Evolutionary conservation across 352 stramenopile genomes (phyloP).

Genomic region (Plasmopara viticola): DNA sequence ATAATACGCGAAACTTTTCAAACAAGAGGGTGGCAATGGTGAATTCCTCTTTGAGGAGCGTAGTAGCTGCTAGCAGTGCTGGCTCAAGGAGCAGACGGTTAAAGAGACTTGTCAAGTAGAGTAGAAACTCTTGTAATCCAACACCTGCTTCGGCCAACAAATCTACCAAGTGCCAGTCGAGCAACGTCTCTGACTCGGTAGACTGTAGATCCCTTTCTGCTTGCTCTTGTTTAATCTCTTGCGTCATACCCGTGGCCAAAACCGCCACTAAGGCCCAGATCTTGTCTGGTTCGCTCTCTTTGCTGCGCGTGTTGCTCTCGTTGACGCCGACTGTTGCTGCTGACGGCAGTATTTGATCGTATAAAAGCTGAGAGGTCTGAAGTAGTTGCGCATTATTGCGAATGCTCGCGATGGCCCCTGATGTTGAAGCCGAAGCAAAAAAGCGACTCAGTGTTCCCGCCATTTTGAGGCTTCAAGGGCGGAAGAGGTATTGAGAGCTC

Average conservation of each 20-base stretch:
- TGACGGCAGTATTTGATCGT: conserved; percentile 33
- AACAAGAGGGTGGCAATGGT: conserved; percentile 67
- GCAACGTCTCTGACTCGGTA: not conserved
- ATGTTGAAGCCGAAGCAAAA: conserved; percentile 9
- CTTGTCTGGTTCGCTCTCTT: conserved; percentile 22
- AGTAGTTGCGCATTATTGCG: conserved; percentile 22
- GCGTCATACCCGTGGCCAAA: conserved; percentile 34
- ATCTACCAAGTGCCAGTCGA: conserved; percentile 34
- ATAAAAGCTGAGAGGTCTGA: conserved; percentile 30
- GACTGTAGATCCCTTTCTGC: conserved; percentile 1
- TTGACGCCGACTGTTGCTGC: conserved; percentile 6
- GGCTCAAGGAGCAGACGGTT: conserved; percentile 70
- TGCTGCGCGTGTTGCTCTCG: conserved; percentile 19
- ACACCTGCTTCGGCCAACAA: conserved; percentile 48
- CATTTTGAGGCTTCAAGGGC: conserved; percentile 19
- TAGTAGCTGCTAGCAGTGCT: conserved; percentile 61
- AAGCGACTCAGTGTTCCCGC: conserved; percentile 32
- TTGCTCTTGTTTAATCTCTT: conserved; percentile 33
- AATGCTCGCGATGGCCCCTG: conserved; percentile 22
- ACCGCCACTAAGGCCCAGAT: conserved; percentile 45
- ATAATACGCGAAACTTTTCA: conserved; percentile 70
- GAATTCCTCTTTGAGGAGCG: conserved; percentile 75
- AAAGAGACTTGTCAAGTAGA: conserved; percentile 72
- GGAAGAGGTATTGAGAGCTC: not conserved
- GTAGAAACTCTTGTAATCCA: conserved; percentile 54